phyloP scores from a whole-genome alignment of 164 flowering plant species.

The Pachysandra terminalis region DNA sequence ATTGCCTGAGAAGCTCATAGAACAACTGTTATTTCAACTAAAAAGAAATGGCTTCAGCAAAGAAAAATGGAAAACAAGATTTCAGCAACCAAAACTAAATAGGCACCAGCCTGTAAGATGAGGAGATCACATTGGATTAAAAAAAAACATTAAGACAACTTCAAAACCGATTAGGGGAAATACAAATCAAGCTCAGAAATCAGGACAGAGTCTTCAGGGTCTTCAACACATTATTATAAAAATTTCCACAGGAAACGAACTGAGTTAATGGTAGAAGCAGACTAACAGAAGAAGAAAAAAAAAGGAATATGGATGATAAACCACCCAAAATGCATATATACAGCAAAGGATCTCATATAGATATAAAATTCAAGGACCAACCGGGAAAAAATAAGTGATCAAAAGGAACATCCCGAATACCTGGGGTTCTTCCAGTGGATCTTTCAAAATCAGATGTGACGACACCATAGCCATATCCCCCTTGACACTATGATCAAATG shows the following conservation, averaged over 20 bases:
- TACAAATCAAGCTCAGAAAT: not conserved
- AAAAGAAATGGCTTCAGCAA: no score
- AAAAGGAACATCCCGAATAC: constrained; percentile 25
- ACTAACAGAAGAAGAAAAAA: not conserved
- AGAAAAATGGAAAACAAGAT: no score
- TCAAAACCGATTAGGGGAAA: not conserved
- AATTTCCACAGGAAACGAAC: not conserved
- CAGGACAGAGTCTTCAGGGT: not conserved
- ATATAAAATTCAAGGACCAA: no score
- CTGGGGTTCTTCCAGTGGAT: constrained; percentile 78
- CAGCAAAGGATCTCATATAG: not conserved
- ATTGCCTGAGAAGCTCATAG: constrained; percentile 37
- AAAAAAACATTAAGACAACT: not conserved
- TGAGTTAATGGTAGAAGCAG: not conserved
- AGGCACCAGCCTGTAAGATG: no score
- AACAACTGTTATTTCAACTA: constrained; percentile 4
- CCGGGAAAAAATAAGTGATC: not conserved
- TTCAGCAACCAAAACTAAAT: no score
- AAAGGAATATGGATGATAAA: not conserved
- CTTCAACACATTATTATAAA: not conserved
- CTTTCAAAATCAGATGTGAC: constrained; percentile 83
- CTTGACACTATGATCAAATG: constrained; percentile 34
- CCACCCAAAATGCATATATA: not conserved
- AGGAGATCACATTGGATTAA: no score
- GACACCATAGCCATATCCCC: constrained; percentile 43